Percentiles rank a stretch among this genome's conserved stretches.
These are phyloP conservation scores for Haplosporangium gracile DNA, from an alignment of 192 early-diverging fungal species.

Conservation along the genomic window DNA sequence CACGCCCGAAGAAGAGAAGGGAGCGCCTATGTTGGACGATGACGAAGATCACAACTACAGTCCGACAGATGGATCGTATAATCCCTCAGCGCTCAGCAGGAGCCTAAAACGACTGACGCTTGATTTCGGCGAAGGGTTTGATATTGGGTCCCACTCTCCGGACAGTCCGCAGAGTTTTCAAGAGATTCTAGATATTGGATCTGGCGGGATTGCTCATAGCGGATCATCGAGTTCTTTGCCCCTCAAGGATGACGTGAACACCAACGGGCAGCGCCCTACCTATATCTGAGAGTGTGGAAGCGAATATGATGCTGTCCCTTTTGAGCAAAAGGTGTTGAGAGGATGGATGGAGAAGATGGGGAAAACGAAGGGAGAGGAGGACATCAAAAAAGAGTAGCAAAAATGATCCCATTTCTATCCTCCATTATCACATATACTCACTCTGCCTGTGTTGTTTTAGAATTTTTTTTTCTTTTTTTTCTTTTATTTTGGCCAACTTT, in stretches of 20 bases:
- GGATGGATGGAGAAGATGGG: not conserved
- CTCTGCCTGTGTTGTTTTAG: not conserved
- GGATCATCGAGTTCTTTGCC: constrained; percentile 45
- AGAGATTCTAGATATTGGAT: constrained; percentile 52
- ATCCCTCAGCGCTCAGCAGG: constrained; percentile 31
- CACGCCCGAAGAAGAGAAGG: constrained; percentile 42
- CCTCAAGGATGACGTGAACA: constrained; percentile 27
- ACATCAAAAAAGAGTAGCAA: no score
- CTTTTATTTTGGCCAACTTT: not conserved
- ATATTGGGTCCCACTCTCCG: constrained; percentile 39
- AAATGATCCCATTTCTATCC: no score
- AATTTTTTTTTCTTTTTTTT: not conserved
- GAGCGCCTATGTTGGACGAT: constrained; percentile 21
- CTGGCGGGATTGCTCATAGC: constrained; percentile 20
- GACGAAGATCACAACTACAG: constrained; percentile 51
- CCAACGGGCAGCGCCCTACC: constrained; percentile 14
- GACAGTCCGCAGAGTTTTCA: constrained; percentile 52
- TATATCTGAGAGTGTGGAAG: constrained; percentile 18
- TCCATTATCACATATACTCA: no score
- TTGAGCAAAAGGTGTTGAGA: not conserved
- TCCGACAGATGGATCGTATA: constrained; percentile 39
- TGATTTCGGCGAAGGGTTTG: constrained; percentile 50
- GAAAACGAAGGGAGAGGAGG: no score
- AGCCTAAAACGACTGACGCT: constrained; percentile 42
- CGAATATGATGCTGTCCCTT: not conserved